These are phyloP conservation scores for Sugiyamaella smithiae DNA, from an alignment of 805 yeast species.

Conservation along the genomic window DNA sequence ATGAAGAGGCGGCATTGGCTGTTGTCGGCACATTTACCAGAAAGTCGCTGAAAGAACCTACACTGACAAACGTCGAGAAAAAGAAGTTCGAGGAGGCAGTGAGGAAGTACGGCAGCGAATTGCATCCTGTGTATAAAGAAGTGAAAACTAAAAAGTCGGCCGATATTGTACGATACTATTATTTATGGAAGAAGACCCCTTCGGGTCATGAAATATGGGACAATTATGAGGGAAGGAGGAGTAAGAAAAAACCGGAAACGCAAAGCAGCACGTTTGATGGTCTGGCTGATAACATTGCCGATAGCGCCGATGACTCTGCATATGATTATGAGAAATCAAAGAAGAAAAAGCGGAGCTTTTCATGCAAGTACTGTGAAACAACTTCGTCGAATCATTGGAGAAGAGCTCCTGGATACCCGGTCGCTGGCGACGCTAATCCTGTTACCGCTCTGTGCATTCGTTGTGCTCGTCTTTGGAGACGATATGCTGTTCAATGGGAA, in stretches of 20 bases:
- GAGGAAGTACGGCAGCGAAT: constrained; percentile 67
- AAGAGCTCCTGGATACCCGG: constrained; percentile 60
- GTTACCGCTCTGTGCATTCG: constrained; percentile 71
- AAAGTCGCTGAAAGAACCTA: constrained; percentile 69
- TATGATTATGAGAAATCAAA: constrained; percentile 56
- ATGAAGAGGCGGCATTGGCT: constrained; percentile 48
- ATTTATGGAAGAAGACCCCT: constrained; percentile 86
- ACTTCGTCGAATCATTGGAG: constrained; percentile 60
- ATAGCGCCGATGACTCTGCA: constrained; percentile 67
- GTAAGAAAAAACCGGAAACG: constrained; percentile 21
- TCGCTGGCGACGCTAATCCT: constrained; percentile 36
- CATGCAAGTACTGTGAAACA: constrained; percentile 73
- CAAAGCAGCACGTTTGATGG: constrained; percentile 21
- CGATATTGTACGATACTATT: constrained; percentile 82
- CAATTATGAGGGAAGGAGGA: constrained; percentile 62
- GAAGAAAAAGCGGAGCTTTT: constrained; percentile 41
- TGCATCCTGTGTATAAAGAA: constrained; percentile 65
- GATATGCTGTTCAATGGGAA: constrained; percentile 87
- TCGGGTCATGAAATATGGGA: constrained; percentile 81
- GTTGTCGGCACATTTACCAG: constrained; percentile 51
- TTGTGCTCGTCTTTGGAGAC: constrained; percentile 88
- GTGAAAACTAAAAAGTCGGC: constrained; percentile 73
- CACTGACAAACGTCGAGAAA: constrained; percentile 62
- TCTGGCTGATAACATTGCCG: constrained; percentile 52
- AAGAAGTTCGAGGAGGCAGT: constrained; percentile 73